Evolutionary conservation across 1,284 basidiomycete genomes (phyloP).

Genomic region (Ustilago tritici): DNA sequence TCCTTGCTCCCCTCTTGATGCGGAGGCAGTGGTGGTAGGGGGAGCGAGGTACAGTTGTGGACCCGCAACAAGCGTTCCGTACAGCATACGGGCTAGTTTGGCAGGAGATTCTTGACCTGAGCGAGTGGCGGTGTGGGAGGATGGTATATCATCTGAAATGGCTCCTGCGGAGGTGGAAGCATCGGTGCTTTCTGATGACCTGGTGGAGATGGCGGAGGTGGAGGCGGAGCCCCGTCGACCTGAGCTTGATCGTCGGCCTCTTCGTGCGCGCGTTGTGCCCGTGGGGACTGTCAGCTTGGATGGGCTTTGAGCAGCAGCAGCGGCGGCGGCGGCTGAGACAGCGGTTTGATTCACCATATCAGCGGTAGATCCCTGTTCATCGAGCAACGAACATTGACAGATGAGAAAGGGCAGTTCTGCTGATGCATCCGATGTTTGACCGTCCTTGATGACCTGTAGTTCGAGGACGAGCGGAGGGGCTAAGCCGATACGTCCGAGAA

Average conservation of each 20-base stretch:
- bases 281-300: not conserved
- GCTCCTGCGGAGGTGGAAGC: not conserved
- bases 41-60: constrained; percentile 29
- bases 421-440: constrained; percentile 14
- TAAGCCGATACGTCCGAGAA: constrained; percentile 51
- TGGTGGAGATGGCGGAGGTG: constrained; percentile 1
- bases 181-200: constrained; percentile 10
- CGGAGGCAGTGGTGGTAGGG: not conserved
- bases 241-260: constrained; percentile 23
- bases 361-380: constrained; percentile 33
- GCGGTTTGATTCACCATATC: constrained; percentile 33
- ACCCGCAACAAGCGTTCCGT: constrained; percentile 51
- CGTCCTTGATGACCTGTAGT: constrained; percentile 35
- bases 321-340: not conserved
- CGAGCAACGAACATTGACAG: constrained; percentile 53
- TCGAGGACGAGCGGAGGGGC: constrained; percentile 56
- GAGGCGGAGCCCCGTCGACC: constrained; percentile 17
- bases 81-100: constrained; percentile 47
- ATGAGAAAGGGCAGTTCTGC: constrained; percentile 52
- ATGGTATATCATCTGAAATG: constrained; percentile 4
- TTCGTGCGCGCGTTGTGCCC: constrained; percentile 11
- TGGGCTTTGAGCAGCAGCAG: not conserved
- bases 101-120: constrained; percentile 3
- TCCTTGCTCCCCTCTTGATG: not conserved
- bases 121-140: not conserved